Evolutionary conservation across 208 protist species (phyloP).

Genomic region (Leishmania martiniquensis): DNA sequence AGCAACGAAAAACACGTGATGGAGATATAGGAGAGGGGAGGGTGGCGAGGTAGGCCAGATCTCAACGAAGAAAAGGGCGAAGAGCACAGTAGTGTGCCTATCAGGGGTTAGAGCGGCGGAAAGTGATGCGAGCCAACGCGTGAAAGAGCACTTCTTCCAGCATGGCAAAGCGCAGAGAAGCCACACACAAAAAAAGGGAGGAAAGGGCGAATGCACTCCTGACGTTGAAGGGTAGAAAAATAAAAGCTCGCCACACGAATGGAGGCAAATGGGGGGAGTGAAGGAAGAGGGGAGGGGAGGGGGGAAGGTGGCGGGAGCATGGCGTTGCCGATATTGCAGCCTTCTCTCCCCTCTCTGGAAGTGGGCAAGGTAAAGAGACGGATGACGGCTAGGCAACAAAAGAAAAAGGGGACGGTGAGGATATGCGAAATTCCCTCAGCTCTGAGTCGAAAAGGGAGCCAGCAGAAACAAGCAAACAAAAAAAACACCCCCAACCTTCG

Average conservation of each 20-base stretch:
- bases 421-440: background rate
- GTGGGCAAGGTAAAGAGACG: background rate
- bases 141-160: background rate
- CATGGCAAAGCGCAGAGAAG: too few species aligned
- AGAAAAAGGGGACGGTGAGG: constrained; percentile 10
- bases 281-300: too few species aligned
- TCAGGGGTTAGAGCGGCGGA: background rate
- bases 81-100: background rate
- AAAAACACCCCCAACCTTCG: background rate
- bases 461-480: background rate
- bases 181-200: background rate
- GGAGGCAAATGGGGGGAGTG: background rate
- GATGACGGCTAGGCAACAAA: background rate
- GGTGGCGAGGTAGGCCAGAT: background rate
- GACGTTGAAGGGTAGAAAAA: background rate
- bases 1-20: background rate
- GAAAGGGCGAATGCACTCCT: background rate
- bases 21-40: background rate
- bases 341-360: background rate
- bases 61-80: background rate
- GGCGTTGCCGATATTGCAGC: background rate
- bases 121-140: background rate
- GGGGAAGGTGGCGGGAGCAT: too few species aligned
- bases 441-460: too few species aligned
- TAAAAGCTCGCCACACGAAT: background rate